Percentiles rank a stretch among this genome's conserved stretches.
Conservation (phyloP, 768 basidiomycete species). For the Calocybe indica region DNA sequence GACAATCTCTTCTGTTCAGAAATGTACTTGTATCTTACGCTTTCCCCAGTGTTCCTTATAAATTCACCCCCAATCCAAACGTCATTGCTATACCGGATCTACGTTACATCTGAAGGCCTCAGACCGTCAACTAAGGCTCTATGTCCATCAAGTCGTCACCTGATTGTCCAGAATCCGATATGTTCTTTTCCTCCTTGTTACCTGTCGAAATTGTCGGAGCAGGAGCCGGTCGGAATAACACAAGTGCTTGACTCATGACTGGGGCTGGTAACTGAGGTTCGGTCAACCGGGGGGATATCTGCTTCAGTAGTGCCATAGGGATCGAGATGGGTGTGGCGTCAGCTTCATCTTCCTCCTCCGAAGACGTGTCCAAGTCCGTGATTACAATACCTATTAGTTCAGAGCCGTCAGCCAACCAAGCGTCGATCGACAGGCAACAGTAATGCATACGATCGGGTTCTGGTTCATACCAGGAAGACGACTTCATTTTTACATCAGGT, state of each 20-base stretch:
- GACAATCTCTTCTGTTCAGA: conserved; percentile 10
- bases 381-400: conserved; percentile 50
- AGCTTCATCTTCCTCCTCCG: conserved; percentile 35
- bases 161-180: conserved; percentile 2
- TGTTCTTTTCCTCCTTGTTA: conserved; percentile 10
- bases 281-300: conserved; percentile 29
- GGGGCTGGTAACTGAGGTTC: conserved; percentile 14
- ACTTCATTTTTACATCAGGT: conserved; percentile 60
- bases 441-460: conserved; percentile 56
- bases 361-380: conserved; percentile 49
- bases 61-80: no score
- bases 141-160: conserved; percentile 52
- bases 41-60: background rate
- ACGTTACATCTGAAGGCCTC: no score
- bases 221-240: conserved; percentile 45
- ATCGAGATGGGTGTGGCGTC: conserved; percentile 25
- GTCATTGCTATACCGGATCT: no score
- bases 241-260: conserved; percentile 39
- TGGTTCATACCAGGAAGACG: conserved; percentile 60
- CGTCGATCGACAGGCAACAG: conserved; percentile 1
- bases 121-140: conserved; percentile 23
- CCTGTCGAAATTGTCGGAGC: conserved; percentile 2
- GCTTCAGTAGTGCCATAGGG: conserved; percentile 39
- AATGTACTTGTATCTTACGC: conserved; percentile 12
- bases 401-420: conserved; percentile 4